Evolutionary conservation across 441 rosid genomes (phyloP).

Genomic region (Syzygium malaccense): DNA sequence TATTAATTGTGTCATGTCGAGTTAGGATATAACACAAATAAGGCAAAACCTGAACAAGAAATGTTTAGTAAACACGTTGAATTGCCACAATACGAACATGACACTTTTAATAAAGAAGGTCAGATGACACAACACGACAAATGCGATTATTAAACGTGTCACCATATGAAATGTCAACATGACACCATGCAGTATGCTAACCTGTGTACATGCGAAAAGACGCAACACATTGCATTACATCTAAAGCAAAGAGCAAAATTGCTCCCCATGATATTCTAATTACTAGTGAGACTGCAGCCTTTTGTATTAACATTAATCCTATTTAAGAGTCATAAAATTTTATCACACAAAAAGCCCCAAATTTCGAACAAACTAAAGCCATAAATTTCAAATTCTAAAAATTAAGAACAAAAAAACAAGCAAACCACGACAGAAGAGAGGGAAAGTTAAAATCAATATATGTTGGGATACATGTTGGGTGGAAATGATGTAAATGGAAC

Average conservation of each 20-base stretch:
- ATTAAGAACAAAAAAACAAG: too few relatives aligned
- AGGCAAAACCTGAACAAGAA: rapidly evolving
- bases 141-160: rapidly evolving
- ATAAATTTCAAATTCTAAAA: too few relatives aligned
- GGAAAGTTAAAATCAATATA: too few relatives aligned
- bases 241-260: too few relatives aligned
- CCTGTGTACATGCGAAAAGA: neutral
- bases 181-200: neutral
- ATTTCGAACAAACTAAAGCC: neutral
- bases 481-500: neutral
- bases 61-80: too few relatives aligned
- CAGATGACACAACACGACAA: rapidly evolving
- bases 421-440: neutral
- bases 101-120: rapidly evolving
- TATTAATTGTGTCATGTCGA: neutral
- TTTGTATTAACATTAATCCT: too few relatives aligned
- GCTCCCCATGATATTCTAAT: too few relatives aligned
- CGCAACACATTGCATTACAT: neutral
- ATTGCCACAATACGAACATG: neutral
- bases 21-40: too few relatives aligned
- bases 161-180: rapidly evolving
- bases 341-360: neutral
- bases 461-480: neutral
- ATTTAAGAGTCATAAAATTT: neutral
- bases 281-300: too few relatives aligned